Evolutionary conservation across 1,284 basidiomycete genomes (phyloP).

Genomic region (Ustilago nuda): DNA sequence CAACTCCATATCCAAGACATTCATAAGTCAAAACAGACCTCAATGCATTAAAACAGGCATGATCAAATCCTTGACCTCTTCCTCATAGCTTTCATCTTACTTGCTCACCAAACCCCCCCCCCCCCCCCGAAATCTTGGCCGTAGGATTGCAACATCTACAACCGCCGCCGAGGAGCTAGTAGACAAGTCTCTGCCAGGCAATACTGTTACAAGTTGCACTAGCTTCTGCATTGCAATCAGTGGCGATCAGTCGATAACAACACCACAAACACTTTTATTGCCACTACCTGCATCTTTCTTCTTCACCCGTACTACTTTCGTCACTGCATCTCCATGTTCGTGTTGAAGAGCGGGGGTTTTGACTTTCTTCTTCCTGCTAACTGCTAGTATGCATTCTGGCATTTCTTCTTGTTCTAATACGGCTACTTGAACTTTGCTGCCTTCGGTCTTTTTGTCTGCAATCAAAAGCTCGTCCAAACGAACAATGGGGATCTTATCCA

Average conservation of each 20-base stretch:
- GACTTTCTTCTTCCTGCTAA: conserved; percentile 20
- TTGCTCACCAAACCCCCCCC: conserved; percentile 16
- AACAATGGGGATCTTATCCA: conserved; percentile 63
- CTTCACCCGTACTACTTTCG: conserved; percentile 36
- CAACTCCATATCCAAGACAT: neutral
- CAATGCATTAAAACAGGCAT: neutral
- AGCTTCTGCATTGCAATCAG: no score
- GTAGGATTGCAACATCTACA: conserved; percentile 33
- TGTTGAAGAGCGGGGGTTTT: neutral
- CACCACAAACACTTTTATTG: neutral
- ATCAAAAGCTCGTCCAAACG: conserved; percentile 37
- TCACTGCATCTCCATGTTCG: neutral
- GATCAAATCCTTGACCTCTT: conserved; percentile 9
- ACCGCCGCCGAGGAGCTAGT: neutral
- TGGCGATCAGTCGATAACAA: conserved; percentile 21
- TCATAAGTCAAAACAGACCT: neutral
- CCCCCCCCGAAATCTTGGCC: conserved; percentile 20
- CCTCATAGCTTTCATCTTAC: conserved; percentile 14
- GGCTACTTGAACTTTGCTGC: neutral
- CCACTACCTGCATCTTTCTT: conserved; percentile 18
- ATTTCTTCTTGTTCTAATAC: conserved; percentile 51
- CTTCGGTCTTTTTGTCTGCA: neutral
- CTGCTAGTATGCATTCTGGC: conserved; percentile 17
- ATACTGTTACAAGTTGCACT: no score
- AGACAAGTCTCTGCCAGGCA: neutral